Evolutionary conservation across 306 rosid species (phyloP), one percentile per base, ranked within the genome.

Genomic region (Cucurbita maxima): DNA sequence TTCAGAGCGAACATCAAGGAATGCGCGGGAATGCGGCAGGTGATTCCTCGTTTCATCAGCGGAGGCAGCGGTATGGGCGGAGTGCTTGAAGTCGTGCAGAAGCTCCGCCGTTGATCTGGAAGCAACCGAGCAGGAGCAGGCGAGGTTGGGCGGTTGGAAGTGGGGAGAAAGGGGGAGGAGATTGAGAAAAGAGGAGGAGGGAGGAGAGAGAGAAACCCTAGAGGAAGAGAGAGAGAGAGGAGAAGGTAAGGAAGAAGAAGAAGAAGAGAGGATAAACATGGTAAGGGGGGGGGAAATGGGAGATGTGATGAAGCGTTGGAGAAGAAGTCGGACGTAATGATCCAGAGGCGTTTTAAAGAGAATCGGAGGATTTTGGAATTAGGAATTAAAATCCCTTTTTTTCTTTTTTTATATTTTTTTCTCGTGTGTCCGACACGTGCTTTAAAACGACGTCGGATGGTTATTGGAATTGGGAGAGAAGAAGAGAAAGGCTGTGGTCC

Each of bases 101-200:
- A 75, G 74, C 81, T 79, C 87, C 71, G 85, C 82, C 89, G 79
- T 83, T 50, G 87, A 82, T 59, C 73, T 76, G 12, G 45, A 58
- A 40, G 75, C 69, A 72, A 72, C 25, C 56, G 77, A 73, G 73
- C 79, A 81, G 3, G 87, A 80, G 78, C 54, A 76, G 10, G 68
- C 20, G 2, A 48, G 38, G 62, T 38, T 72, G 30, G 75, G 73
- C 9, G 58, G 11, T 43, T 75, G 5, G 18, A 63, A 78, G 71
- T 76, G 81, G 67, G 79, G 19, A 18, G 85, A 58, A 16, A 80
- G 76, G 58, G 82, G 69, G 47, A 75, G 75, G 44, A 82, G 52
- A 74, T 53, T 62, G 71, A 70, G 59, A 58, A 72, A 66, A 40
- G 78, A 69, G 7, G 63, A 60, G 8, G 58, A 72, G 3, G 74